phyloP scores from a whole-genome alignment of 2,329 filamentous ascomycete genomes.

The Huntiella bhutanensis region DNA sequence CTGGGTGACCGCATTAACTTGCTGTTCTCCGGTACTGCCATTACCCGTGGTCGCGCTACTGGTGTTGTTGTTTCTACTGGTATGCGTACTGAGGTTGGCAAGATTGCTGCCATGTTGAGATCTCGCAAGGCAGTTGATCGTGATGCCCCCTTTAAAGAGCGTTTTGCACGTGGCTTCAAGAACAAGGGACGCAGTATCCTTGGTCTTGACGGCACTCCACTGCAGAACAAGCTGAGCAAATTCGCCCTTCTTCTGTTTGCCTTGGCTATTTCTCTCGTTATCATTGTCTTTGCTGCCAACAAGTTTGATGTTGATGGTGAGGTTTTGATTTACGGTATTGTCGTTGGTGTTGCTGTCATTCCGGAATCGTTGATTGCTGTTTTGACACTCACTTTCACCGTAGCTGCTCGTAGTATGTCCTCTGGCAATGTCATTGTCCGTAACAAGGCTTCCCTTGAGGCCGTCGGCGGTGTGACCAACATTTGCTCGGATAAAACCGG shows the following conservation, averaged over 20 bases:
- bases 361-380: constrained; percentile 50
- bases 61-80: constrained; percentile 53
- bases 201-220: constrained; percentile 55
- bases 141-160: constrained; percentile 21
- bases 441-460: constrained; percentile 45
- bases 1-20: constrained; percentile 54
- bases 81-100: constrained; percentile 58
- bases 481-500: constrained; percentile 56
- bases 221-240: constrained; percentile 71
- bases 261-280: constrained; percentile 41
- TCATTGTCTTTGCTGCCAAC: constrained; percentile 43
- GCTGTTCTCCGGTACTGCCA: constrained; percentile 51
- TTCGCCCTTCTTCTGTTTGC: constrained; percentile 66
- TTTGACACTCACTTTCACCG: constrained; percentile 51
- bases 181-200: constrained; percentile 34
- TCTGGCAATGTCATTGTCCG: constrained; percentile 46
- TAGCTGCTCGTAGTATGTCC: constrained; percentile 46
- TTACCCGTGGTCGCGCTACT: constrained; percentile 49
- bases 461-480: constrained; percentile 49
- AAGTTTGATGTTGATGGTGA: constrained; percentile 34
- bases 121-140: constrained; percentile 28
- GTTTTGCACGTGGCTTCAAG: constrained; percentile 25
- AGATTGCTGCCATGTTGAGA: constrained; percentile 52
- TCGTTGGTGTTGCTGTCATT: constrained; percentile 43
- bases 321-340: constrained; percentile 42